phyloP scores from a whole-genome alignment of 2,329 filamentous ascomycete species.

The Xylariaceae sp. region DNA sequence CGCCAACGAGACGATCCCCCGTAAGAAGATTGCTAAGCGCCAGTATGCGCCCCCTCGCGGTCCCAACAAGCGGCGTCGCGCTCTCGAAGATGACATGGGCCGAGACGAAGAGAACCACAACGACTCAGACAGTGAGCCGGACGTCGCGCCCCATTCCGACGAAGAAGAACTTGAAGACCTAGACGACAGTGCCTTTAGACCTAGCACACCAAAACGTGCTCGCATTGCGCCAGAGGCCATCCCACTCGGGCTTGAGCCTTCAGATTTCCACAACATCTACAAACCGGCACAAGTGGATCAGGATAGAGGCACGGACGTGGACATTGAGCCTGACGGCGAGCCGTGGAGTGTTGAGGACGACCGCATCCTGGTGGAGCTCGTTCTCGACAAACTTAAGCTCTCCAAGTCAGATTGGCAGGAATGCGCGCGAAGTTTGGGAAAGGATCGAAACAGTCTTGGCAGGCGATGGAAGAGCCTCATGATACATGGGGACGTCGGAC shows the following conservation, averaged over 20 bases:
- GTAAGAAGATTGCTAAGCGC: constrained; percentile 52
- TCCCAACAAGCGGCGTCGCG: constrained; percentile 51
- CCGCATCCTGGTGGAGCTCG: constrained; percentile 61
- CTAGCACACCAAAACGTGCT: constrained; percentile 56
- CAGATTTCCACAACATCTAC: constrained; percentile 54
- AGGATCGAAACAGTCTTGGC: constrained; percentile 53
- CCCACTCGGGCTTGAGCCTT: constrained; percentile 55
- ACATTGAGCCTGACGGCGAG: constrained; percentile 42
- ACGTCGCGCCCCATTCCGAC: constrained; percentile 6
- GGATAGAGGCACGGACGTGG: constrained; percentile 35
- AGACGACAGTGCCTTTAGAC: constrained; percentile 28
- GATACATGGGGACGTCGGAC: constrained; percentile 54
- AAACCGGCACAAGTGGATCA: constrained; percentile 26
- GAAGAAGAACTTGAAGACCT: constrained; percentile 18
- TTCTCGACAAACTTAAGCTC: constrained; percentile 62
- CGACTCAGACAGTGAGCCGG: constrained; percentile 32
- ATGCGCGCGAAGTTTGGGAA: constrained; percentile 60
- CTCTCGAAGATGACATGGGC: constrained; percentile 43
- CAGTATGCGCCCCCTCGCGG: constrained; percentile 39
- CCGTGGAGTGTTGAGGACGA: constrained; percentile 62
- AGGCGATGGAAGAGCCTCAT: constrained; percentile 62
- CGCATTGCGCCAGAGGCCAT: constrained; percentile 58
- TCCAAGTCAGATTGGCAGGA: constrained; percentile 64
- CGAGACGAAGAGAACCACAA: constrained; percentile 37
- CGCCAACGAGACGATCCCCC: constrained; percentile 29